Evolutionary conservation across 2,329 filamentous ascomycete genomes (phyloP).

Genomic region (Camillea tinctor): DNA sequence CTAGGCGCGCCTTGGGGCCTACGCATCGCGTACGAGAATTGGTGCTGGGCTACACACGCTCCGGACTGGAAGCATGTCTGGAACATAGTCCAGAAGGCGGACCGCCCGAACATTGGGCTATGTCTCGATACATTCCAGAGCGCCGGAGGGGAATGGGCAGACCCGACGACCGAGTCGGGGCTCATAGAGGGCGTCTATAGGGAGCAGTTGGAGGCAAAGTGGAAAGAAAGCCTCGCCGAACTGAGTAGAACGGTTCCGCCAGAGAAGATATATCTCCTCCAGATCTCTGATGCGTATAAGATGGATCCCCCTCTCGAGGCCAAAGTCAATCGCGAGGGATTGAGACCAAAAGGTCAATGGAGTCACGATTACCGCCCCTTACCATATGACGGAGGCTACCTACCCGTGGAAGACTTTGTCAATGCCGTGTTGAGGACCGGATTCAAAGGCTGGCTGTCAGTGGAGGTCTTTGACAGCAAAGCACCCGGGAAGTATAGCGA

Average conservation of each 20-base stretch:
- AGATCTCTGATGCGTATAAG: constrained; percentile 74
- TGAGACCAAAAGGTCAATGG: constrained; percentile 65
- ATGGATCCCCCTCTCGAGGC: constrained; percentile 54
- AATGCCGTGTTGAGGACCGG: constrained; percentile 66
- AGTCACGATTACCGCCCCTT: constrained; percentile 69
- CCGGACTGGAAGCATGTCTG: constrained; percentile 68
- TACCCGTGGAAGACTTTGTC: constrained; percentile 65
- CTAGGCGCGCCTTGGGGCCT: constrained; percentile 56
- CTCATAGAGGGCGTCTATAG: constrained; percentile 45
- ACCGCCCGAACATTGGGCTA: constrained; percentile 66
- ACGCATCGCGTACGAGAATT: constrained; percentile 74
- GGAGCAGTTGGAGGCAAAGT: constrained; percentile 49
- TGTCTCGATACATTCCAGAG: constrained; percentile 80
- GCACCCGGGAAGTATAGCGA: constrained; percentile 47
- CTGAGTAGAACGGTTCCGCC: constrained; percentile 57
- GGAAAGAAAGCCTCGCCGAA: constrained; percentile 53
- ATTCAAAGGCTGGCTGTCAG: constrained; percentile 64
- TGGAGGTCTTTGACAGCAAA: constrained; percentile 67
- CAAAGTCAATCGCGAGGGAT: constrained; percentile 47
- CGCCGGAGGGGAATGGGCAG: constrained; percentile 69
- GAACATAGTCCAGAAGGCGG: constrained; percentile 62
- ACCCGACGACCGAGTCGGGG: constrained; percentile 65
- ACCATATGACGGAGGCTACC: constrained; percentile 68
- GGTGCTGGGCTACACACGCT: constrained; percentile 75
- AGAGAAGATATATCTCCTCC: constrained; percentile 72